These are phyloP conservation scores for Trichoderma gracile DNA, from an alignment of 2,329 filamentous ascomycete species.

Conservation along the genomic window DNA sequence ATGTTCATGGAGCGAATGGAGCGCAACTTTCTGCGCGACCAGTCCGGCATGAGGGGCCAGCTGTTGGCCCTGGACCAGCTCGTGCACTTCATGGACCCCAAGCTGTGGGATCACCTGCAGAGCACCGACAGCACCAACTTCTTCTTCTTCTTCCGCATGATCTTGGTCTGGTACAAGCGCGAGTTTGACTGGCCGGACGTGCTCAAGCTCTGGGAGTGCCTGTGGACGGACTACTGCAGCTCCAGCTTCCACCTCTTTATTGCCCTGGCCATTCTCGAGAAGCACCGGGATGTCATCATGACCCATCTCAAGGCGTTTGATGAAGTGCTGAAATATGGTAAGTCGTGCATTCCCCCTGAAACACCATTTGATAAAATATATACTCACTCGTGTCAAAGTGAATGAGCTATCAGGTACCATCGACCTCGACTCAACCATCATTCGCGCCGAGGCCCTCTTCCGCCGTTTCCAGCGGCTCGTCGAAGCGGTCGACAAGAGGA, in stretches of 20 bases:
- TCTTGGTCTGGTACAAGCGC: conserved; percentile 97
- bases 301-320: conserved; percentile 91
- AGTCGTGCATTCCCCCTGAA: conserved; percentile 33
- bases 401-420: conserved; percentile 95
- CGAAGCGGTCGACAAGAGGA: conserved; percentile 88
- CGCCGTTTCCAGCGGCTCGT: conserved; percentile 83
- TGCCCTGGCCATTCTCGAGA: conserved; percentile 90
- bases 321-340: conserved; percentile 94
- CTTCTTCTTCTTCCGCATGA: conserved; percentile 99
- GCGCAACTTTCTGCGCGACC: conserved; percentile 91
- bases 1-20: conserved; percentile 98
- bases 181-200: conserved; percentile 92
- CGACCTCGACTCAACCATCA: conserved; percentile 81
- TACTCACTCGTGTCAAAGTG: conserved; percentile 53
- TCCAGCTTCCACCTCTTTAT: conserved; percentile 94
- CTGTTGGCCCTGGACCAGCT: conserved; percentile 89
- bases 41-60: conserved; percentile 93
- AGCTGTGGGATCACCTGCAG: conserved; percentile 87
- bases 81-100: conserved; percentile 94
- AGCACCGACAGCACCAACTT: conserved; percentile 95
- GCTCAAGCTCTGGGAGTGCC: conserved; percentile 81
- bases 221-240: conserved; percentile 91
- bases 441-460: conserved; percentile 87
- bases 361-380: not conserved
- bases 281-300: conserved; percentile 96